phyloP scores from a whole-genome alignment of 495 filamentous ascomycete genomes.

The Aspergillus bertholletiae region DNA sequence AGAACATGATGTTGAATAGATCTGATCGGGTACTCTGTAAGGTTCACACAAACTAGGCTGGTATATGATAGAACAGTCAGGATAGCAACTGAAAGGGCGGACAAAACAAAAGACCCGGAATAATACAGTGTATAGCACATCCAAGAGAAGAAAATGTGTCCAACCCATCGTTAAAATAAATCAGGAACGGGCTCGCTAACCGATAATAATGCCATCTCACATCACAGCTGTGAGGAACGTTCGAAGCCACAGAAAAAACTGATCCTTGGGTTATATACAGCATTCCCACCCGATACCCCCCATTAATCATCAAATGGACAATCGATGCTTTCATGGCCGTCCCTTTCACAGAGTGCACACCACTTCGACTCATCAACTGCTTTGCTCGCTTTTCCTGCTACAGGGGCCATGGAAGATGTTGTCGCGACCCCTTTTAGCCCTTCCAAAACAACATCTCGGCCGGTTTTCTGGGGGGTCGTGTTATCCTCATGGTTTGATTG shows the following conservation, averaged over 20 bases:
- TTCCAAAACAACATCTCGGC: conserved; percentile 56
- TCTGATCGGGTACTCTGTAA: background rate
- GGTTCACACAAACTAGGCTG: background rate
- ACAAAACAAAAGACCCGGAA: conserved; percentile 14
- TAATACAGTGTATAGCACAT: conserved; percentile 4
- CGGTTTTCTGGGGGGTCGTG: conserved; percentile 32
- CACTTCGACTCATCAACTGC: conserved; percentile 82
- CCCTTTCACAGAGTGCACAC: conserved; percentile 95
- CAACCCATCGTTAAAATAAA: conserved; percentile 10
- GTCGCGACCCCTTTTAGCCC: conserved; percentile 58
- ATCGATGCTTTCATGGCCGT: conserved; percentile 93
- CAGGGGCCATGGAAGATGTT: conserved; percentile 39
- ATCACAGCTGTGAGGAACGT: conserved; percentile 8
- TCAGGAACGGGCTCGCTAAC: conserved; percentile 8
- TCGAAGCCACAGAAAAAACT: conserved; percentile 1
- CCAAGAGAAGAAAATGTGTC: background rate
- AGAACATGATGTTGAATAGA: background rate
- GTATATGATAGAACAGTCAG: background rate
- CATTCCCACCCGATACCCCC: background rate
- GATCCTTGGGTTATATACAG: conserved; percentile 2
- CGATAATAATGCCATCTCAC: conserved; percentile 13
- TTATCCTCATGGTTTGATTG: conserved; percentile 14
- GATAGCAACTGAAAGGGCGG: background rate
- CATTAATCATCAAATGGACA: conserved; percentile 90
- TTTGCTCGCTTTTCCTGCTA: conserved; percentile 77